Conservation (phyloP, 129 eudicot genomes). For the Oenanthe sinensis region DNA sequence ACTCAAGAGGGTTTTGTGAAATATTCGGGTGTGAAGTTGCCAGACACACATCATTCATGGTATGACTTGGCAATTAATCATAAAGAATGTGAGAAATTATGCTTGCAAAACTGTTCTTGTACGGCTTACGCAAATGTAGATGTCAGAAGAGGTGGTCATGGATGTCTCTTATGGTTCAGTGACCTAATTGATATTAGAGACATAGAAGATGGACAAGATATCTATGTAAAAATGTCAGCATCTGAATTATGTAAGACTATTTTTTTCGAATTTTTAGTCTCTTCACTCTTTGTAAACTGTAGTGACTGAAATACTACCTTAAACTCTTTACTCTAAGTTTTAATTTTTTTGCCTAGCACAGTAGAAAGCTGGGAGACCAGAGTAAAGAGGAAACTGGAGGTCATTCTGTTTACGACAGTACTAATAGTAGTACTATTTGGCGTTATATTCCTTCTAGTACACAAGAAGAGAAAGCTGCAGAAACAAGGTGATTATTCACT, state of each 20-base stretch:
- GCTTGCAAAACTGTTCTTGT: slow-evolving; percentile 16
- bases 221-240: background rate
- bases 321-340: background rate
- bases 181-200: background rate
- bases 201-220: background rate
- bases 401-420: background rate
- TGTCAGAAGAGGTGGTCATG: background rate
- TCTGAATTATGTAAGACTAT: slow-evolving; percentile 6
- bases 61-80: background rate
- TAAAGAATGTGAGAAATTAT: slow-evolving; percentile 1
- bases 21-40: slow-evolving; percentile 8
- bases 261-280: background rate
- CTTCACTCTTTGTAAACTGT: background rate
- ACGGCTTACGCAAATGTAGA: background rate
- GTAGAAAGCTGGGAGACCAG: background rate
- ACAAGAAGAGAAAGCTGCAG: background rate
- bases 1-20: background rate
- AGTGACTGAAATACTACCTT: background rate
- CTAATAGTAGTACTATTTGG: background rate
- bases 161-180: background rate
- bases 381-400: background rate
- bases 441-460: too few relatives aligned
- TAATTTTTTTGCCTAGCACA: background rate
- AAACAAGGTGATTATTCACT: background rate
- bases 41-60: slow-evolving; percentile 12